These are phyloP conservation scores for Cryptosporidium xiaoi DNA, from an alignment of 169 alveolate species.

Conservation along the genomic window DNA sequence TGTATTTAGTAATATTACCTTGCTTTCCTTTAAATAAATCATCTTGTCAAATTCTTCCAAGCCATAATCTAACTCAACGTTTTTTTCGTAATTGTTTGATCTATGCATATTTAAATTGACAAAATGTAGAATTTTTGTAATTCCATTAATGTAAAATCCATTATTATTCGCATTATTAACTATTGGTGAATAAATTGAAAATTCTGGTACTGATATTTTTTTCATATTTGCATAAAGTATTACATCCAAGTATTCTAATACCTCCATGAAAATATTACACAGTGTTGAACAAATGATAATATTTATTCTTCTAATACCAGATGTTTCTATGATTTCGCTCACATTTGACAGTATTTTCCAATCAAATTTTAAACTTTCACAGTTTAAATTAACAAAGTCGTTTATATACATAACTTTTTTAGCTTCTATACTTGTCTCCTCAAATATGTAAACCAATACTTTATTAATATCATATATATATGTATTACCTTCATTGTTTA, in stretches of 20 bases:
- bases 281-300: constrained; percentile 11
- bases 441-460: neutral
- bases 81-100: constrained; percentile 10
- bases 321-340: no score
- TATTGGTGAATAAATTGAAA: constrained; percentile 25
- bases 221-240: neutral
- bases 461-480: constrained; percentile 4
- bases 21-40: constrained; percentile 13
- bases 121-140: neutral
- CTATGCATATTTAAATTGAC: neutral
- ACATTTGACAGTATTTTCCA: neutral
- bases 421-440: neutral
- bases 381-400: neutral
- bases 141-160: neutral
- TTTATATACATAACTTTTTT: neutral
- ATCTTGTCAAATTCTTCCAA: constrained; percentile 11
- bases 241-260: neutral
- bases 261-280: constrained; percentile 6
- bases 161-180: neutral
- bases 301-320: no score
- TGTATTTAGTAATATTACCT: neutral
- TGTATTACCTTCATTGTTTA: neutral
- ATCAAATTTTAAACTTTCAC: neutral
- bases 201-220: constrained; percentile 16
- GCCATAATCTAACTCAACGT: neutral